Evolutionary conservation across 2,329 filamentous ascomycete species (phyloP).

Genomic region (Sporothrix euskadiensis): DNA sequence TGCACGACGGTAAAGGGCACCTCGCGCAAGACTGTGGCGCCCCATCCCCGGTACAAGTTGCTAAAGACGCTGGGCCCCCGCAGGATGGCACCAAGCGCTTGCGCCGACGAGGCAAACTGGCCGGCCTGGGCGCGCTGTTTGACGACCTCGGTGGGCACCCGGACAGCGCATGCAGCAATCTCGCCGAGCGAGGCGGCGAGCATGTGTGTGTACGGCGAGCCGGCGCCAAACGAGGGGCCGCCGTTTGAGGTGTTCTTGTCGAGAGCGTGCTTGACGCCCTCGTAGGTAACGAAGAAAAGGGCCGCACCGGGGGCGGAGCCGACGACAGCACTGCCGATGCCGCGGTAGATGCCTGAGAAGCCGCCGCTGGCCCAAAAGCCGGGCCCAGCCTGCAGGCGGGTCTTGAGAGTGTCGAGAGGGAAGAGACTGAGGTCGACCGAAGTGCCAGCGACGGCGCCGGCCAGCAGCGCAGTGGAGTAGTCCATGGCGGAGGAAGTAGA

Average conservation of each 20-base stretch:
- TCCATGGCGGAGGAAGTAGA: slow-evolving; percentile 37
- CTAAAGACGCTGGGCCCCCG: slow-evolving; percentile 64
- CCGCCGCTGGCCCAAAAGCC: slow-evolving; percentile 79
- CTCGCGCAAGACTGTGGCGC: slow-evolving; percentile 90
- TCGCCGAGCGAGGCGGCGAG: slow-evolving; percentile 82
- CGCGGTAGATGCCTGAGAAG: slow-evolving; percentile 88
- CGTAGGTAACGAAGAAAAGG: slow-evolving; percentile 96
- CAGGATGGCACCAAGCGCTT: slow-evolving; percentile 71
- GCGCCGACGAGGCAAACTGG: slow-evolving; percentile 69
- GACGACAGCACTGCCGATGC: slow-evolving; percentile 83
- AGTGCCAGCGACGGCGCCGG: slow-evolving; percentile 88
- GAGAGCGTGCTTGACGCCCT: slow-evolving; percentile 65
- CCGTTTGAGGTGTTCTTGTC: slow-evolving; percentile 31
- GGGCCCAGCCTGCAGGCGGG: slow-evolving; percentile 78
- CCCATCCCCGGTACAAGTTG: slow-evolving; percentile 89
- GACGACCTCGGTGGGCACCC: slow-evolving; percentile 93
- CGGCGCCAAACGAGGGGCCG: slow-evolving; percentile 33
- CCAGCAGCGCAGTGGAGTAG: slow-evolving; percentile 66
- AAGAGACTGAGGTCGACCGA: slow-evolving; percentile 96
- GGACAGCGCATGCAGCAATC: slow-evolving; percentile 84
- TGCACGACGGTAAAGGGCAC: slow-evolving; percentile 97
- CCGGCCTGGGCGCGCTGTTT: slow-evolving; percentile 95
- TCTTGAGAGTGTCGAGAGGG: slow-evolving; percentile 98
- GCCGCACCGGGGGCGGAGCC: slow-evolving; percentile 92
- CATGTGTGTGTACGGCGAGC: slow-evolving; percentile 64